These are phyloP conservation scores for Dunaliella primolecta DNA, from an alignment of 139 green algal species.

Conservation along the genomic window DNA sequence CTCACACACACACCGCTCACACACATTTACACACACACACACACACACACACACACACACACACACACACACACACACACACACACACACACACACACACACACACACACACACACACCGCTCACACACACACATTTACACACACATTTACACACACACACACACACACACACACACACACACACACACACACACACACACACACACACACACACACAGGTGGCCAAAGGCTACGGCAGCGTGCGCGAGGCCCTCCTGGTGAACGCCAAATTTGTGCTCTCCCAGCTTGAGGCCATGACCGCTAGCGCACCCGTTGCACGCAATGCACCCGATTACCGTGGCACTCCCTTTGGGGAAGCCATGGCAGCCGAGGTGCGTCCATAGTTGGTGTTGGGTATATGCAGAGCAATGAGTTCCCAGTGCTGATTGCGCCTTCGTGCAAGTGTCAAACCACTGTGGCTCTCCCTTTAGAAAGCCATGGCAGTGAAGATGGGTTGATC, in stretches of 20 bases:
- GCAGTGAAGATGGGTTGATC: too few species aligned
- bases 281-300: slow-evolving; percentile 46
- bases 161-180: not conserved
- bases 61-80: not conserved
- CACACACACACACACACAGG: slow-evolving; percentile 19
- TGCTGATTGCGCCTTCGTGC: too few species aligned
- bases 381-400: too few species aligned
- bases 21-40: too few species aligned
- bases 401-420: too few species aligned
- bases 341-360: slow-evolving; percentile 26
- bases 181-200: not conserved
- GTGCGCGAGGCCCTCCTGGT: slow-evolving; percentile 67
- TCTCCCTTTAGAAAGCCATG: too few species aligned
- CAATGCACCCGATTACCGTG: not conserved
- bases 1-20: too few species aligned
- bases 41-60: not conserved
- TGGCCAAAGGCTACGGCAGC: slow-evolving; percentile 56
- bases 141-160: not conserved
- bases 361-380: slow-evolving; percentile 40
- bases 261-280: slow-evolving; percentile 68
- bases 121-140: not conserved
- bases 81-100: not conserved
- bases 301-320: slow-evolving; percentile 7
- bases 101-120: not conserved
- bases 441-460: too few species aligned